Base-by-base conservation (phyloP, 2,329 filamentous ascomycete species). In the Fusarium sterilihyphosum region DNA sequence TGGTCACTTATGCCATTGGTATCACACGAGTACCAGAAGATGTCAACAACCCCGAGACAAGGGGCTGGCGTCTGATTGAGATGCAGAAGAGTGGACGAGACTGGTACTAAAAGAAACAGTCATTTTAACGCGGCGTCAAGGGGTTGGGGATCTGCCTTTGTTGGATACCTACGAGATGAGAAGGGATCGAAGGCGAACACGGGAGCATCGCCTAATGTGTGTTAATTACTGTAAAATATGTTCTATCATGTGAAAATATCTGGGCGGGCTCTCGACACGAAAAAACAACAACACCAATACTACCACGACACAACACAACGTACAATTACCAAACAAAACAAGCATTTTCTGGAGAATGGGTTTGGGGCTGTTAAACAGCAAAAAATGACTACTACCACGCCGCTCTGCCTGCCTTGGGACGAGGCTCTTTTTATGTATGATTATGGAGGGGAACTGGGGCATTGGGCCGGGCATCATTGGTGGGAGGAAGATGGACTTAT, bases 21-120 rank as follows among this genome's bases (percentile, higher is more conserved):
- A 93, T 99, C 70, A 99, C 96, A 8, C 89, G 96, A 75, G 91
- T 97, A 69, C 92, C 96, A 5, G 96, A 99, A 81, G 96, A 99
- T 78, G 96, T 98, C 77, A 96, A 92, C 87, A 98, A 99, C 83
- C 94, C 95, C 5, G 96, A 99, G 86, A 99, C 96, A 17, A 90
- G 95, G 80, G 96, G 96, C 38, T 99, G 96, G 96, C 92, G 96
- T 80, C 87, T 99, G 83, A 98, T 99, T 81, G 96, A 99, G 86
- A 91, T 99, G 87, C 96, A 99, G 84, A 99, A 99, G 92, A 97
- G 94, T 83, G 96, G 94, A 64, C 91, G 96, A 80, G 96, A 99
- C 85, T 98, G 89, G 83, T 89, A 89, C 77, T 91, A 84, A 85
- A 61, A 43, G 43, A 54, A 46, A 60, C 60, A 61, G 63, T 73